Evolutionary conservation across 768 basidiomycete genomes (phyloP).

Genomic region (Strobilomyces confusus): DNA sequence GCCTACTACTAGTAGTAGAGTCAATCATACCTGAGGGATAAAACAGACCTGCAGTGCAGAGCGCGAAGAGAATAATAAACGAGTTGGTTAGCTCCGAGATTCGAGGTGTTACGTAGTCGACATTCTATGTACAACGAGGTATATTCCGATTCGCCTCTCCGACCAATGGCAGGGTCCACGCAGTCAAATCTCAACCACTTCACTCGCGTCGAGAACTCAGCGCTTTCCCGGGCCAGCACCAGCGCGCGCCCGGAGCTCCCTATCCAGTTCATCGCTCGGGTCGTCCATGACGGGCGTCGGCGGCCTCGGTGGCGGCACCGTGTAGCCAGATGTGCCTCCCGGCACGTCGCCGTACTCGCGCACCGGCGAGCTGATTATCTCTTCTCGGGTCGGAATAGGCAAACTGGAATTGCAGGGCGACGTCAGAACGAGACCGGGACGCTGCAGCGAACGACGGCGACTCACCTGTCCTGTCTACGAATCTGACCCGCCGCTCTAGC

Average conservation of each 20-base stretch:
- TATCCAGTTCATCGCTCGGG: conserved; percentile 80
- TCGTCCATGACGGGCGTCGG: conserved; percentile 79
- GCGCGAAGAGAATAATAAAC: no score
- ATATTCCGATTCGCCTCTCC: no score
- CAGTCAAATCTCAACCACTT: neutral
- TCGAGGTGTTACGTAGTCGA: no score
- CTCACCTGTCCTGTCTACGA: conserved; percentile 72
- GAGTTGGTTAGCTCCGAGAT: no score
- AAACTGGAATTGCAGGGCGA: conserved; percentile 41
- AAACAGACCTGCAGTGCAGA: no score
- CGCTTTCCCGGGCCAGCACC: conserved; percentile 21
- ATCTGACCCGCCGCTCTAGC: conserved; percentile 68
- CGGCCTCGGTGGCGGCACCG: conserved; percentile 43
- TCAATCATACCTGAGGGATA: no score
- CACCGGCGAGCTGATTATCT: conserved; percentile 74
- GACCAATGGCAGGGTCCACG: neutral
- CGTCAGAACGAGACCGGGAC: neutral
- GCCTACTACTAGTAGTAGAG: no score
- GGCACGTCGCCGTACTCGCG: conserved; percentile 54
- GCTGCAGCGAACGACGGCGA: neutral
- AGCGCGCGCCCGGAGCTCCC: conserved; percentile 74
- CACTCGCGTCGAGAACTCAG: conserved; percentile 8
- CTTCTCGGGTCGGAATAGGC: conserved; percentile 76
- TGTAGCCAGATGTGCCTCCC: conserved; percentile 70
- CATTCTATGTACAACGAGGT: no score